phyloP scores from a whole-genome alignment of 169 alveolate genomes.

The Eimeria necatrix region DNA sequence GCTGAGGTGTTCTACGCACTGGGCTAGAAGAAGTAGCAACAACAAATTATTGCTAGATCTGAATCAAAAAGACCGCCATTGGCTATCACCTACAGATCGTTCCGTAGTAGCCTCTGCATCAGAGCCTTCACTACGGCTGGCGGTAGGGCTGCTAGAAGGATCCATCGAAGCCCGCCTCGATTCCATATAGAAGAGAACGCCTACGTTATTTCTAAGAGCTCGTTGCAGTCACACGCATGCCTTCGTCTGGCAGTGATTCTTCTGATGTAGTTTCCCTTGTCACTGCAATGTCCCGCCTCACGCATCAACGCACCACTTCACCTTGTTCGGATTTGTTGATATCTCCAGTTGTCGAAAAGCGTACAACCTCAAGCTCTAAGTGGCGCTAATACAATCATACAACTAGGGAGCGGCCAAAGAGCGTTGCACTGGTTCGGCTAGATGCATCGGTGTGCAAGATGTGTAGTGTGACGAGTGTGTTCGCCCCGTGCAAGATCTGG shows the following conservation, averaged over 20 bases:
- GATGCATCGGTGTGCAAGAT: not conserved
- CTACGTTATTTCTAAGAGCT: not conserved
- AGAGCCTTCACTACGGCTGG: not conserved
- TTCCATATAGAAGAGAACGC: not conserved
- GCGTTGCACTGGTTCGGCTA: not conserved
- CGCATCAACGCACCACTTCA: not conserved
- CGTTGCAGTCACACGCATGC: not conserved
- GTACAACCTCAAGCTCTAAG: too few relatives aligned
- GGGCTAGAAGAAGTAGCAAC: conserved; percentile 15
- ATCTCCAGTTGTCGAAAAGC: not conserved
- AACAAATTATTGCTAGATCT: not conserved
- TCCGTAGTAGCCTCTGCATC: conserved; percentile 30
- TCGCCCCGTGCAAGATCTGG: too few relatives aligned
- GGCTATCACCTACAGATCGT: not conserved
- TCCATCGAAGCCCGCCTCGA: conserved; percentile 30
- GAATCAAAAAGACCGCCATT: not conserved
- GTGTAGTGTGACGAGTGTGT: not conserved
- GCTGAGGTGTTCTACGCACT: not conserved
- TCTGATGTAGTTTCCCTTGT: not conserved
- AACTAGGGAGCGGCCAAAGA: not conserved
- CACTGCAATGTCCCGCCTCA: not conserved
- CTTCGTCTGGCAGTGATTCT: not conserved
- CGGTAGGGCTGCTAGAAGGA: not conserved
- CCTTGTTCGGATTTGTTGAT: not conserved
- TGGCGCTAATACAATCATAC: too few relatives aligned